Percentiles rank a stretch among this genome's conserved stretches.
phyloP scores from a whole-genome alignment of 2,329 filamentous ascomycete genomes.

The Thielaviopsis ethacetica region DNA sequence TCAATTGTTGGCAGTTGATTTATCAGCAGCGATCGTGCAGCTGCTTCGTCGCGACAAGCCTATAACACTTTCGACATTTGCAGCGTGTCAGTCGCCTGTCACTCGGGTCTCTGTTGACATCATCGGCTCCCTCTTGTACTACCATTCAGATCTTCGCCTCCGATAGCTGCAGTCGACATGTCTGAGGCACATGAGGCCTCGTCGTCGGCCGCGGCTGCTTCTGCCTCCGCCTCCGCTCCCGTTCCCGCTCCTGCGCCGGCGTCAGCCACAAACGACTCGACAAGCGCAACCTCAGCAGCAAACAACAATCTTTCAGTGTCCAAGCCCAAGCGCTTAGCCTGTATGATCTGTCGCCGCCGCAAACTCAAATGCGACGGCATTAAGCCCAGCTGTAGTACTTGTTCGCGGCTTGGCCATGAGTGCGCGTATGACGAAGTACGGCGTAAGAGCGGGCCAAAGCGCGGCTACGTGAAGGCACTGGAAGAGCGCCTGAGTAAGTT shows the following conservation, averaged over 20 bases:
- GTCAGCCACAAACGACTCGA: constrained; percentile 19
- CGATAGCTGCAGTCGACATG: neutral
- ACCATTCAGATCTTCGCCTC: neutral
- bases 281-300: constrained; percentile 23
- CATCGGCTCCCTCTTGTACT: neutral
- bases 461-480: constrained; percentile 84
- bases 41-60: neutral
- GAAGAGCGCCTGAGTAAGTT: constrained; percentile 77
- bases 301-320: constrained; percentile 43
- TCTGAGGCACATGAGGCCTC: neutral
- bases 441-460: constrained; percentile 86
- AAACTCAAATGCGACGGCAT: constrained; percentile 82
- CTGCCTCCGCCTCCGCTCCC: neutral
- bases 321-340: constrained; percentile 85
- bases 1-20: neutral
- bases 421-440: constrained; percentile 86
- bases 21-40: neutral
- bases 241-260: constrained; percentile 12
- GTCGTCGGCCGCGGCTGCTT: neutral
- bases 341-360: constrained; percentile 81
- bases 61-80: no score
- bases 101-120: neutral
- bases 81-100: neutral
- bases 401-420: constrained; percentile 67
- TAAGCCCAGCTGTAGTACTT: constrained; percentile 76